Evolutionary conservation across 306 rosid species (phyloP).

Genomic region (Sechiopsis laciniata): DNA sequence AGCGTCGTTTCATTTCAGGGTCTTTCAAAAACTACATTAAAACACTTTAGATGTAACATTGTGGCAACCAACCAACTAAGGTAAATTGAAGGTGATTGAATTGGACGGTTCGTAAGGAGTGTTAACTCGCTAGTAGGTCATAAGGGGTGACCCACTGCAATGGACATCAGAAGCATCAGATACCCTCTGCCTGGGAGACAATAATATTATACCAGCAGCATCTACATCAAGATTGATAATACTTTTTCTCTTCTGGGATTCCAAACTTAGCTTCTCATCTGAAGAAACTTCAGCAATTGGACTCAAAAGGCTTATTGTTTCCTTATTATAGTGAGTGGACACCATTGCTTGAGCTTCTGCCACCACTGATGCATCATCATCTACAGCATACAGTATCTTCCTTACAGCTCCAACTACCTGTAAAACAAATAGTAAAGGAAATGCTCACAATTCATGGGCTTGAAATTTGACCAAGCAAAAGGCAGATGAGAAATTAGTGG

Average conservation of each 20-base stretch:
- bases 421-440: conserved; percentile 8
- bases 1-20: not conserved
- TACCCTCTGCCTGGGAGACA: conserved; percentile 80
- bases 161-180: conserved; percentile 82
- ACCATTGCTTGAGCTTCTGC: conserved; percentile 89
- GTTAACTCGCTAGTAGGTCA: conserved; percentile 41
- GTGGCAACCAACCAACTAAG: not conserved
- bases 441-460: not conserved
- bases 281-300: conserved; percentile 80
- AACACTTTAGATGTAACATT: conserved; percentile 5
- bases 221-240: conserved; percentile 60
- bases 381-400: conserved; percentile 83
- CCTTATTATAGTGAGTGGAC: conserved; percentile 34
- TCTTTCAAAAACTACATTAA: not conserved
- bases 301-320: conserved; percentile 39
- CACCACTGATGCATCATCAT: conserved; percentile 63
- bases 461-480: not conserved
- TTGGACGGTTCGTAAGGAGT: not conserved
- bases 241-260: conserved; percentile 69
- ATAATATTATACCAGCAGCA: conserved; percentile 41
- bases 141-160: conserved; percentile 85
- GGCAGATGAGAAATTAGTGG: not conserved
- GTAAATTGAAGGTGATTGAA: not conserved
- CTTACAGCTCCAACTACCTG: conserved; percentile 80
- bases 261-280: conserved; percentile 57